phyloP scores from a whole-genome alignment of 2,329 filamentous ascomycete species.

The Xylariaceae sp. region DNA sequence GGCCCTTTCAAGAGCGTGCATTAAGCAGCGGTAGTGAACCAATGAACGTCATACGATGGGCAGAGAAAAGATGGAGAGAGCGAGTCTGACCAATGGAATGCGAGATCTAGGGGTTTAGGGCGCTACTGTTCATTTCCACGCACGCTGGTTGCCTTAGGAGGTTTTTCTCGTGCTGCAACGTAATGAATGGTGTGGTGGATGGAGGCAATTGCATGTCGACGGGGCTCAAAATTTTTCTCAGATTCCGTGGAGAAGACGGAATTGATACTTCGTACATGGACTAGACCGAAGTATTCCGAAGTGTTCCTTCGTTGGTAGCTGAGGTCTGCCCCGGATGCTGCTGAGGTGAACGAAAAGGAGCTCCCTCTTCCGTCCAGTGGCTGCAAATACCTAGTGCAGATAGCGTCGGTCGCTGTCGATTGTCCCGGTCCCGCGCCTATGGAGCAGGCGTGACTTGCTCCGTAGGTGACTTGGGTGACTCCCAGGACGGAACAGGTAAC shows the following conservation, averaged over 20 bases:
- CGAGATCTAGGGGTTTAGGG: constrained; percentile 5
- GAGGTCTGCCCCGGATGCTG: no score
- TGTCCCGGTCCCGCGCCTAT: background rate
- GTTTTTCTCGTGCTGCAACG: background rate
- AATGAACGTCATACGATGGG: constrained; percentile 3
- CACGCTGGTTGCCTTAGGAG: background rate
- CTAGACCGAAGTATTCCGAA: no score
- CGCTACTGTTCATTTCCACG: constrained; percentile 10
- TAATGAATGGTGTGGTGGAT: no score
- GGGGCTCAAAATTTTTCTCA: no score
- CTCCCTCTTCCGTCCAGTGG: background rate
- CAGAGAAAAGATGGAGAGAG: constrained; percentile 2
- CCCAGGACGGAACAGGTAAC: no score
- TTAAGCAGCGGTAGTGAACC: constrained; percentile 5
- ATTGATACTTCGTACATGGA: no score
- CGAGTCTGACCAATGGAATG: constrained; percentile 9
- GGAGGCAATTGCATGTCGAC: no score
- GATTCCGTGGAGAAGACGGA: no score
- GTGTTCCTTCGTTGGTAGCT: no score
- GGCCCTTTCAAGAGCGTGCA: constrained; percentile 12
- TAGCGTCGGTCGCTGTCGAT: background rate
- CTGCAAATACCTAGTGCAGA: background rate
- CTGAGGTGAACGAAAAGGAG: background rate
- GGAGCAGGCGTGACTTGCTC: background rate
- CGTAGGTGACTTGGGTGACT: background rate